Percentiles rank a stretch among this genome's conserved stretches.
Evolutionary conservation across 768 basidiomycete genomes (phyloP).

Genomic region (Lactifluus rugatus): DNA sequence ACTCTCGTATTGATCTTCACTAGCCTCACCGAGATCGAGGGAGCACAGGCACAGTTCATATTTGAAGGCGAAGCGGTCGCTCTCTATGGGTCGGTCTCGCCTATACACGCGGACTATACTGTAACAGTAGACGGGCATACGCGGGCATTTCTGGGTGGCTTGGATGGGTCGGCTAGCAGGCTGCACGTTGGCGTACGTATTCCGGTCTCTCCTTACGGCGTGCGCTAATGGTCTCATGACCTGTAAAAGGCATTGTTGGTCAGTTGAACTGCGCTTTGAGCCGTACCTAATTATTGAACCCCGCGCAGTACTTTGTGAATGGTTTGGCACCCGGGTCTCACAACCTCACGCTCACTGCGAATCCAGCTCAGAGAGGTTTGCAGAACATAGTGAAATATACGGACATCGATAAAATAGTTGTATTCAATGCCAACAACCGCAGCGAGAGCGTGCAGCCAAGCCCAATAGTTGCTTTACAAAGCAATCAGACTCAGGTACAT

Average conservation of each 20-base stretch:
- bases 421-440: neutral
- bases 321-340: slow-evolving; percentile 33
- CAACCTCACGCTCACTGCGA: slow-evolving; percentile 30
- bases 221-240: neutral
- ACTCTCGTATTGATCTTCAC: neutral
- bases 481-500: neutral
- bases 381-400: slow-evolving; percentile 2
- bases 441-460: neutral
- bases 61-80: slow-evolving; percentile 47
- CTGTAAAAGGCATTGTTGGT: slow-evolving; percentile 23
- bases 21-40: slow-evolving; percentile 34
- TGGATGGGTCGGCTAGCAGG: slow-evolving; percentile 27
- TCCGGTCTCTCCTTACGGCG: neutral
- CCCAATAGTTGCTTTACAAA: neutral
- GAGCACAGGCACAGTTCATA: slow-evolving; percentile 34
- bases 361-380: slow-evolving; percentile 15
- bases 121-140: slow-evolving; percentile 36
- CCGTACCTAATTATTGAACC: neutral
- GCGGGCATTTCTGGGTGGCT: slow-evolving; percentile 29
- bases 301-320: slow-evolving; percentile 32
- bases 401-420: slow-evolving; percentile 11
- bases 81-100: slow-evolving; percentile 42
- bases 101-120: slow-evolving; percentile 41
- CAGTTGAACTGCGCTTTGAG: slow-evolving; percentile 3
- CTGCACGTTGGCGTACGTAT: slow-evolving; percentile 28